phyloP scores from a whole-genome alignment of 2,329 filamentous ascomycete genomes.

The Neodidymelliopsis sp. region DNA sequence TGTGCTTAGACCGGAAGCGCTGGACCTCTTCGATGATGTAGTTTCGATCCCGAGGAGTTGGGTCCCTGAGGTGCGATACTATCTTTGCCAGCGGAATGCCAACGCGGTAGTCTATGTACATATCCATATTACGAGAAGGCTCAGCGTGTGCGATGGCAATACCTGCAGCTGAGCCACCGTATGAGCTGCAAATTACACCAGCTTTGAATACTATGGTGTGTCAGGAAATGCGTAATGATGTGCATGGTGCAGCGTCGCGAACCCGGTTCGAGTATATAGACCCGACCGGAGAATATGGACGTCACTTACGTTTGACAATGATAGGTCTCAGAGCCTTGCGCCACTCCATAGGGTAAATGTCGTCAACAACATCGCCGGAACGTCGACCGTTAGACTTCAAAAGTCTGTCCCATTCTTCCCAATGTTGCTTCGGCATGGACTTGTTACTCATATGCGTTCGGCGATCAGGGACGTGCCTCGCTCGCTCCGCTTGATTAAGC shows the following conservation, averaged over 20 bases:
- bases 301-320: constrained; percentile 48
- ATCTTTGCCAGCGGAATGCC: constrained; percentile 28
- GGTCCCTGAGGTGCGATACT: constrained; percentile 42
- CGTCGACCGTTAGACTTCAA: constrained; percentile 19
- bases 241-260: too few relatives aligned
- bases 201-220: constrained; percentile 53
- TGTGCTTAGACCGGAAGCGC: constrained; percentile 34
- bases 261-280: too few relatives aligned
- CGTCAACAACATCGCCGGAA: constrained; percentile 18
- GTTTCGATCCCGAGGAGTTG: constrained; percentile 39
- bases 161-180: constrained; percentile 42
- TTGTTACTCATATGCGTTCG: constrained; percentile 51
- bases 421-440: constrained; percentile 49
- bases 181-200: constrained; percentile 52
- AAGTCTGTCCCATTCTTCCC: constrained; percentile 47
- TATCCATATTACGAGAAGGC: constrained; percentile 46
- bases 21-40: constrained; percentile 44
- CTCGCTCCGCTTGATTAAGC: constrained; percentile 52
- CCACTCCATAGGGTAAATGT: constrained; percentile 51
- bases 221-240: constrained; percentile 7
- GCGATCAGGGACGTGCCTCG: constrained; percentile 48
- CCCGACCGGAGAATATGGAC: neutral
- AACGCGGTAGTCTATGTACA: constrained; percentile 55
- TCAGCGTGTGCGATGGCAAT: constrained; percentile 51
- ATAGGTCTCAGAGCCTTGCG: constrained; percentile 52